Conservation (phyloP, 2,329 filamentous ascomycete species). For the Aaosphaeria pasadenensis region DNA sequence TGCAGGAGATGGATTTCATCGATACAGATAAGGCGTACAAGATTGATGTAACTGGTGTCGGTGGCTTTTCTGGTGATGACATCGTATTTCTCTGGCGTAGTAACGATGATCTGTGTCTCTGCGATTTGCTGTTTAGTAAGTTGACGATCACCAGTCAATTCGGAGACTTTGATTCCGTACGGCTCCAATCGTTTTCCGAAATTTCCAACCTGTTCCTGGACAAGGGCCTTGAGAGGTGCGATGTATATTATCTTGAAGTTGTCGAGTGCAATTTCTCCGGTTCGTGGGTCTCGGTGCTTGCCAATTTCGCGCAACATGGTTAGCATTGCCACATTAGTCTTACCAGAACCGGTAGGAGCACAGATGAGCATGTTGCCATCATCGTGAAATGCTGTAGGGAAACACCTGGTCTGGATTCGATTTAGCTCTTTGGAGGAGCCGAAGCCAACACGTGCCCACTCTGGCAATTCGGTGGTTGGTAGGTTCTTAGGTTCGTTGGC, state of each 20-base stretch:
- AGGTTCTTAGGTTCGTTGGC: slow-evolving; percentile 72
- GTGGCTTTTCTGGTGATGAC: slow-evolving; percentile 98
- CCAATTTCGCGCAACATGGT: slow-evolving; percentile 94
- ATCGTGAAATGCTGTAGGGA: slow-evolving; percentile 82
- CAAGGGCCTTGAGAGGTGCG: slow-evolving; percentile 89
- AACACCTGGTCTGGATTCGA: slow-evolving; percentile 93
- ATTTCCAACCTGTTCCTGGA: slow-evolving; percentile 97
- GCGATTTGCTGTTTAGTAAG: slow-evolving; percentile 98
- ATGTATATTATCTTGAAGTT: slow-evolving; percentile 99
- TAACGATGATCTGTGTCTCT: slow-evolving; percentile 97
- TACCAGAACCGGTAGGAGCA: slow-evolving; percentile 93
- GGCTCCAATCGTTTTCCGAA: slow-evolving; percentile 88
- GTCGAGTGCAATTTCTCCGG: slow-evolving; percentile 92
- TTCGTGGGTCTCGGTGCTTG: slow-evolving; percentile 84
- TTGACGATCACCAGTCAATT: slow-evolving; percentile 94
- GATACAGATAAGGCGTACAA: slow-evolving; percentile 94
- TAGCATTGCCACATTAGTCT: slow-evolving; percentile 98
- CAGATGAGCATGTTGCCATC: slow-evolving; percentile 98
- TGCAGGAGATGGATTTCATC: slow-evolving; percentile 98
- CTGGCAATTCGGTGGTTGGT: slow-evolving; percentile 82
- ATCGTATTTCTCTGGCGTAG: slow-evolving; percentile 98
- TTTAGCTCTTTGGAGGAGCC: slow-evolving; percentile 84
- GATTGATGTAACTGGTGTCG: slow-evolving; percentile 92
- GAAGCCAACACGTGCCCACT: slow-evolving; percentile 87
- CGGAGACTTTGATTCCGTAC: slow-evolving; percentile 90